Percentiles rank a stretch among this genome's conserved stretches.
Evolutionary conservation across 441 rosid species (phyloP).

Genomic region (Corymbia calophylla): DNA sequence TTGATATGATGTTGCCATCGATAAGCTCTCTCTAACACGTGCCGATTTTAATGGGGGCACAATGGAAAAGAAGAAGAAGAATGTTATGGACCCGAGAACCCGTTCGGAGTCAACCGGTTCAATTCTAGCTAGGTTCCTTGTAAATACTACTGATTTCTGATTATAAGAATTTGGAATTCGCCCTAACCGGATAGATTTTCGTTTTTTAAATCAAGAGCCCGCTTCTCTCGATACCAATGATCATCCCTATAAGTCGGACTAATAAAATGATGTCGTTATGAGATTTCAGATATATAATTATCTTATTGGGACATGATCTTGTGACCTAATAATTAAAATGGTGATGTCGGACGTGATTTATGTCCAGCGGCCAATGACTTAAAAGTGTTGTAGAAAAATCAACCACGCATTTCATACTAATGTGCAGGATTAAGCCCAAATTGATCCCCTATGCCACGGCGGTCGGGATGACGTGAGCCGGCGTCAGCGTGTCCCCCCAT

Average conservation of each 20-base stretch:
- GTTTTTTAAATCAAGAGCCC: not conserved
- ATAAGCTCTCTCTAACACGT: not conserved
- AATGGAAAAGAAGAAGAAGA: not conserved
- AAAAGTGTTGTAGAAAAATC: not conserved
- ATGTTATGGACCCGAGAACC: not conserved
- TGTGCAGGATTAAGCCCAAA: not conserved
- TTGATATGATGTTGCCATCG: not conserved
- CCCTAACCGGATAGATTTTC: not conserved
- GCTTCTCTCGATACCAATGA: not conserved
- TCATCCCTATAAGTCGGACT: not conserved
- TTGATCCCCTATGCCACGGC: not conserved
- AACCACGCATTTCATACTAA: not conserved
- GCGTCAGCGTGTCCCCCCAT: not conserved
- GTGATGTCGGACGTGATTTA: not conserved
- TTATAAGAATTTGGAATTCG: not conserved
- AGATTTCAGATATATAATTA: not conserved
- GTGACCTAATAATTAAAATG: not conserved
- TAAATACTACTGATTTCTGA: not conserved
- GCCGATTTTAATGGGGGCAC: not conserved
- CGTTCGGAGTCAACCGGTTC: not conserved
- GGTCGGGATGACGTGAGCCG: not conserved
- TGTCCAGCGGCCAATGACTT: not conserved
- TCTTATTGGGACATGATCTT: not conserved
- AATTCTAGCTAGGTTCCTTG: not conserved
- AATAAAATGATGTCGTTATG: not conserved